Evolutionary conservation across 176 grass and related monocot species (phyloP).

Genomic region (Oryza glaberrima): DNA sequence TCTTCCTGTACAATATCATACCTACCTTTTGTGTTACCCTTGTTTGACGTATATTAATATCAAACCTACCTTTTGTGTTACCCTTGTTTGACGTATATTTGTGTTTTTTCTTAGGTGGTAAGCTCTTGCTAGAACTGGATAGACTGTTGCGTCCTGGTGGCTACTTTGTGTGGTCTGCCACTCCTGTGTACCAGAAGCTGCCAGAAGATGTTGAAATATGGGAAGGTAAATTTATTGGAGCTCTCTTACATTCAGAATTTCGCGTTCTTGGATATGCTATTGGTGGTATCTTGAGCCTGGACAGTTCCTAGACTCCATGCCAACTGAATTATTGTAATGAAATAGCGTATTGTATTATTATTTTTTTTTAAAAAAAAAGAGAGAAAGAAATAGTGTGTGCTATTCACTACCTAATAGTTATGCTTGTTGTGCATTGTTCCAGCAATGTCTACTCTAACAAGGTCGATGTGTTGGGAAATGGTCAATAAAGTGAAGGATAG

Average conservation of each 20-base stretch:
- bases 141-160: conserved; percentile 77
- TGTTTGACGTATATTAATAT: conserved; percentile 14
- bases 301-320: background rate
- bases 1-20: background rate
- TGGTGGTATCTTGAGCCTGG: background rate
- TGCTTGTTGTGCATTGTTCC: conserved; percentile 30
- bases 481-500: conserved; percentile 76
- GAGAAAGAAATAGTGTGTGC: too few relatives aligned
- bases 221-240: conserved; percentile 51
- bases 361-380: too few relatives aligned
- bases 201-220: conserved; percentile 78
- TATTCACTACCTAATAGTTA: conserved; percentile 16
- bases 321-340: conserved; percentile 5
- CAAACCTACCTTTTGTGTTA: conserved; percentile 13
- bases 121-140: conserved; percentile 78
- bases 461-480: conserved; percentile 87
- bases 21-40: conserved; percentile 16
- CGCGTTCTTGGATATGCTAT: background rate
- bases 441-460: conserved; percentile 78
- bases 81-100: conserved; percentile 22
- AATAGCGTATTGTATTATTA: background rate
- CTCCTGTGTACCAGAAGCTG: conserved; percentile 78
- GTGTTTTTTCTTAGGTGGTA: conserved; percentile 64
- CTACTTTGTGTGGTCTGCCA: conserved; percentile 92
- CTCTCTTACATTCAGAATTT: conserved; percentile 13